Base-by-base conservation (phyloP, 2,329 filamentous ascomycete species). In the Cladosporium sp. region DNA sequence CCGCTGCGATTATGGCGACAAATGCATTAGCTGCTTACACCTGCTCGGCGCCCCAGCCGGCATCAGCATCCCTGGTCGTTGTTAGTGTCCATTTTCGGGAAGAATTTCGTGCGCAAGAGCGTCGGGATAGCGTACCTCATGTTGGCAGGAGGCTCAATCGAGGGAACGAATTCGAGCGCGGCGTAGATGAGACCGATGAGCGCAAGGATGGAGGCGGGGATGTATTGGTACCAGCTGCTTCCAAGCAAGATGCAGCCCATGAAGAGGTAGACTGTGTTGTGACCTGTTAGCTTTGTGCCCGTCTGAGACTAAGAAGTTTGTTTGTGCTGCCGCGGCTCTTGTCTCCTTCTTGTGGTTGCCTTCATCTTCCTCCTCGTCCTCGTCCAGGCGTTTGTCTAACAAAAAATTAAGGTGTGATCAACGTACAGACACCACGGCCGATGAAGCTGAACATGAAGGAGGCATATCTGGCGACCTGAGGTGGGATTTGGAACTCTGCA, bases 361-460 rank as follows among this genome's bases (percentile, higher is more conserved):
- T 25, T 54, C 51, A 28, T 54, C 37, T 15, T 42, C 8, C 30
- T 47, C 17, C 25, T 11, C 12, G 14, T 47, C 43, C n/a, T n/a
- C n/a, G n/a, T n/a, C n/a, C n/a, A n/a, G n/a, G n/a, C n/a, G 22
- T 8, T 17, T 12, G 15, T 4, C 19, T 34, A 3, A 42, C 5
- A 15, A 1, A 1, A 3, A 5, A 12, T 12, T 9, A 9, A 9
- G 11, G 20, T 20, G 7, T 25, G 14, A 15, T 14, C 6, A 38
- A 15, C 91, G 78, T 85, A 96, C 92, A 97, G 74, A 91, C 82
- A 76, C 94, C 94, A 72, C 94, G 92, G 62, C 94, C 94, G 67
- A 97, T 79, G 82, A 99, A 97, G 59, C 90, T 96, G 82, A 97
- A 97, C 76, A 97, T 87, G 82, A 99, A 99, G 11, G 91, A 96